Percentiles rank a stretch among this genome's conserved stretches.
These are phyloP conservation scores for Notholithocarpus densiflorus DNA, from an alignment of 306 rosid genomes.

Conservation along the genomic window DNA sequence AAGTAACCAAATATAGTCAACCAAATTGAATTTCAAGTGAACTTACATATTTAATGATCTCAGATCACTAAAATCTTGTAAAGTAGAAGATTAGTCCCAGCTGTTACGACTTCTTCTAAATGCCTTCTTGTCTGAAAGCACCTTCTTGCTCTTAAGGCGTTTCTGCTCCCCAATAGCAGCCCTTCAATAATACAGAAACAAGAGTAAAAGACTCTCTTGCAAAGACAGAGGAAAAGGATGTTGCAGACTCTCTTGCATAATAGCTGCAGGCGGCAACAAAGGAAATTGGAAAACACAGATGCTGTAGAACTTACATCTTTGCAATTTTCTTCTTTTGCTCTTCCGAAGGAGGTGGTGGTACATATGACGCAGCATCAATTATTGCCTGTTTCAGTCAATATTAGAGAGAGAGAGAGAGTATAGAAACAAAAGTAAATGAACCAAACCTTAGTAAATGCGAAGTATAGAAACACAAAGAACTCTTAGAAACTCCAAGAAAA, in stretches of 20 bases:
- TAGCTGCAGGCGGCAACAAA: not conserved
- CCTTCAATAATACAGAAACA: conserved; percentile 40
- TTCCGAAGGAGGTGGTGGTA: conserved; percentile 97
- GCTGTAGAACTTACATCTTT: conserved; percentile 56
- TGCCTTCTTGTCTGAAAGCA: conserved; percentile 75
- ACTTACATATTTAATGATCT: not conserved
- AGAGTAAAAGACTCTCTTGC: conserved; percentile 12
- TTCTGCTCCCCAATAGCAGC: conserved; percentile 93
- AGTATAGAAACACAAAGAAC: no score
- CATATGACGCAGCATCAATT: conserved; percentile 90
- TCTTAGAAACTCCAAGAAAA: no score
- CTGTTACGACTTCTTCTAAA: conserved; percentile 78
- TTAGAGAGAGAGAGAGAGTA: conserved; percentile 5
- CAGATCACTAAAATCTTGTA: not conserved
- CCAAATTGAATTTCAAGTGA: not conserved
- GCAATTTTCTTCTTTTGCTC: conserved; percentile 95
- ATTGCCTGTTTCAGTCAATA: conserved; percentile 53
- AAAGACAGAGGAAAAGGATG: not conserved
- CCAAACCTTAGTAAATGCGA: no score
- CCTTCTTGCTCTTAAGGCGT: conserved; percentile 96
- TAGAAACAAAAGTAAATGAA: not conserved
- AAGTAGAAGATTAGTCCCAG: conserved; percentile 54
- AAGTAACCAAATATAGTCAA: conserved; percentile 2
- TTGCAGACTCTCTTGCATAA: not conserved
- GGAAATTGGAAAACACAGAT: conserved; percentile 6